phyloP scores from a whole-genome alignment of 2,329 filamentous ascomycete species.

The Colletotrichum eleusines region DNA sequence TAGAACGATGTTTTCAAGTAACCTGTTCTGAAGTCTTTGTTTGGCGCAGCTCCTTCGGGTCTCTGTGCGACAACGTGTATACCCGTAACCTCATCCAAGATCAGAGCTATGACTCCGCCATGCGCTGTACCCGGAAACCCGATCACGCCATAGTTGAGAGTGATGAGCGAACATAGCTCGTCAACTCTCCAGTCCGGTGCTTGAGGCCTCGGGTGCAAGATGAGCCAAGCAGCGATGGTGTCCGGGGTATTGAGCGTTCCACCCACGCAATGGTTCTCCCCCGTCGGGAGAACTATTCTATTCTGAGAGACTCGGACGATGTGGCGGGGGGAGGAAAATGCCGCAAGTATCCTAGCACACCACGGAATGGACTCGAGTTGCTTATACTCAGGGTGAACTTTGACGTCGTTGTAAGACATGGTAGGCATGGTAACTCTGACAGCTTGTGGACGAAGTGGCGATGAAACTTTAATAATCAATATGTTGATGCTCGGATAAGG shows the following conservation, averaged over 20 bases:
- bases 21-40: slow-evolving; percentile 50
- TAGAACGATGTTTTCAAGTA: slow-evolving; percentile 52
- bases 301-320: slow-evolving; percentile 31
- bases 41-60: slow-evolving; percentile 48
- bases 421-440: background rate
- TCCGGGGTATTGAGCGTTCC: slow-evolving; percentile 48
- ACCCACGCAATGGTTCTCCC: slow-evolving; percentile 51
- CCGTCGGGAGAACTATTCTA: slow-evolving; percentile 32
- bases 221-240: slow-evolving; percentile 52
- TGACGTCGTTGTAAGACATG: slow-evolving; percentile 20
- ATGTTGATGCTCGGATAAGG: background rate
- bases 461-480: background rate
- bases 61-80: slow-evolving; percentile 53
- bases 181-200: slow-evolving; percentile 47
- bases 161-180: slow-evolving; percentile 49
- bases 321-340: slow-evolving; percentile 45
- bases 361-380: slow-evolving; percentile 54
- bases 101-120: slow-evolving; percentile 53
- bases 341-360: slow-evolving; percentile 49
- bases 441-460: background rate
- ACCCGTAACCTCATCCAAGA: slow-evolving; percentile 55
- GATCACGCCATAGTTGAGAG: slow-evolving; percentile 50
- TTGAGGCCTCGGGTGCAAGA: slow-evolving; percentile 47
- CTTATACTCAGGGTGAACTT: slow-evolving; percentile 31
- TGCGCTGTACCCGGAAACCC: slow-evolving; percentile 52